Base-by-base conservation (phyloP, 2,329 filamentous ascomycete genomes). In the Colletotrichum echinochloae region DNA sequence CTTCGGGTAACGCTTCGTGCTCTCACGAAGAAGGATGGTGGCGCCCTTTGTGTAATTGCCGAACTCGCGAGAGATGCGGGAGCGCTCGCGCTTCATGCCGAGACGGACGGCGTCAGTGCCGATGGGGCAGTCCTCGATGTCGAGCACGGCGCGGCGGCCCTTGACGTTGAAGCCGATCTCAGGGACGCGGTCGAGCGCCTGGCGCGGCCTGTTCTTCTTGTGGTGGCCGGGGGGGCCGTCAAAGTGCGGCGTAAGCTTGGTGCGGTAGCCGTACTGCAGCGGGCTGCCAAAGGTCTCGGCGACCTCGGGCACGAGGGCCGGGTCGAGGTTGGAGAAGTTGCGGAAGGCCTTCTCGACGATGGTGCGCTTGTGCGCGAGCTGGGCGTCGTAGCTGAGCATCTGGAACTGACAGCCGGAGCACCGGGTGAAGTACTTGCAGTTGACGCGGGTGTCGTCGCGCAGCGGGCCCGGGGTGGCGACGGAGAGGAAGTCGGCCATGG, bases 111-210 rank as follows among this genome's bases (percentile, higher is more conserved):
- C 92, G 37, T 93, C 90, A 2, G 96, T 99, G 60, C 93, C 96
- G 72, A 99, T 97, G 7, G 96, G 96, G 75, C 96, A 99, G 79
- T 98, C 95, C 80, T 99, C 96, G 73, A 99, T 98, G 78, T 99
- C 96, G 73, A 99, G 84, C 3, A 95, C 95, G 72, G 86, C 86
- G 66, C 91, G 87, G 57, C 88, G 89, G n/a, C 93, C 93, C 81
- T 98, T 98, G 73, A 88, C 86, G 87, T 94, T 96, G 83, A 97
- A 99, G 11, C 96, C 96, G 75, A 98, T 94, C 2, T 92, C 88
- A 0, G 96, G 96, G 4, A 92, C 86, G 66, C 87, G 84, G 18
- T 86, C 81, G 75, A 93, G 92, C 6, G 80, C 73, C 12, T 78
- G 71, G 73, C 78, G 76, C 62, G 82, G 83, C 77, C 86, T 86